These are phyloP conservation scores for Aspergillus ostianus DNA, from an alignment of 495 filamentous ascomycete genomes.

Conservation along the genomic window DNA sequence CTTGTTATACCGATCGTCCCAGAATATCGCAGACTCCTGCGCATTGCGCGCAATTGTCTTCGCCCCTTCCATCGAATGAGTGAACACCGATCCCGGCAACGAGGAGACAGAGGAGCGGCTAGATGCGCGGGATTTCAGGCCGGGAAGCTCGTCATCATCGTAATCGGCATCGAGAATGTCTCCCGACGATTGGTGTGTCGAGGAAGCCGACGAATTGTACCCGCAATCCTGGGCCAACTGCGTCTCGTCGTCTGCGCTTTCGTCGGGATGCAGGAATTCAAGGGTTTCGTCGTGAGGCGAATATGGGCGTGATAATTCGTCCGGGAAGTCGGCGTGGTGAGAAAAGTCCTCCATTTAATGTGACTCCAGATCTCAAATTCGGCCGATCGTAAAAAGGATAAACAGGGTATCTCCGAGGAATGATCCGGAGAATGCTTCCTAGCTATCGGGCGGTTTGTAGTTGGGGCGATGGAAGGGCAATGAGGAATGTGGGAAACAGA, in stretches of 20 bases:
- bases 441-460: neutral
- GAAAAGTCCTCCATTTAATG: neutral
- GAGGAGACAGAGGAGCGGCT: slow-evolving; percentile 48
- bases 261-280: slow-evolving; percentile 21
- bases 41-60: slow-evolving; percentile 19
- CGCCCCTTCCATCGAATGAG: slow-evolving; percentile 26
- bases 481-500: slow-evolving; percentile 3
- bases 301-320: neutral
- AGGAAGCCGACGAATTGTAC: slow-evolving; percentile 40
- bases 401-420: slow-evolving; percentile 1
- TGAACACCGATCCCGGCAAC: slow-evolving; percentile 37
- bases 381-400: neutral
- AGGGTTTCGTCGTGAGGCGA: slow-evolving; percentile 13
- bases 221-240: slow-evolving; percentile 28
- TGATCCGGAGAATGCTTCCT: slow-evolving; percentile 4
- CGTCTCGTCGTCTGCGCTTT: slow-evolving; percentile 11
- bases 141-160: slow-evolving; percentile 32
- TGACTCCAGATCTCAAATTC: neutral
- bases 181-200: slow-evolving; percentile 31
- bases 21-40: slow-evolving; percentile 25
- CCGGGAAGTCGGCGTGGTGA: neutral
- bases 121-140: slow-evolving; percentile 35
- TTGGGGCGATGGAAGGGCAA: neutral
- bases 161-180: slow-evolving; percentile 30
- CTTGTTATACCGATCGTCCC: slow-evolving; percentile 26